Evolutionary conservation across 768 basidiomycete genomes (phyloP), one percentile per base, ranked within the genome.

Genomic region (Punctularia strigosozonata): DNA sequence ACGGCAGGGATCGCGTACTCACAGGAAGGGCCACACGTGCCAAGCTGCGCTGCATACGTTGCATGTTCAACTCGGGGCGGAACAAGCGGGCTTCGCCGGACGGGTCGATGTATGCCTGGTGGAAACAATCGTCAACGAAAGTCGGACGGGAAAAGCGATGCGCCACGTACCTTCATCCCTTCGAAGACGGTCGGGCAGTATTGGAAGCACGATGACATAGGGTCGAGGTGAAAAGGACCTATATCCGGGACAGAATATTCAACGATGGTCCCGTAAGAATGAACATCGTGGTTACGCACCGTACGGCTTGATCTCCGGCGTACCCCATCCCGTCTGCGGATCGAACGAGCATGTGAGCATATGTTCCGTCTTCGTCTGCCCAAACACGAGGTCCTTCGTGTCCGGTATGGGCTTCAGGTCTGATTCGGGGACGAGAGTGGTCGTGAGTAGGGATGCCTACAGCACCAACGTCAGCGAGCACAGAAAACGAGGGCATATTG

Each of bases 41-140:
- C 0, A 73, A 73, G 17, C 81, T 85, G 24, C 68, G 64, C 32
- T 69, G 64, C 58, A 97, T 69, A 20, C 91, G 80, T 20, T 69
- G 71, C 86, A 92, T 89, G 57, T 94, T 94, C 56, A 71, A 60
- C 22, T 85, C 68, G 0, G 90, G 89, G 23, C 90, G 66, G 66
- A 95, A 95, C 25, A 94, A 59, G 5, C 82, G 67, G 1, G 77
- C 68, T 37, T 73, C 70, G 1, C 87, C 88, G 42, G 84, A 68
- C n/a, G 75, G 70, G 7, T 74, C 78, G 1, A 73, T 42, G 55
- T 82, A 84, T 1, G 85, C 83, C 76, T 83, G 26, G 14, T 13
- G 3, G 2, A 17, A 37, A 24, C 20, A 4, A 17, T 40, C 2
- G 19, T 14, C 8, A 40, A n/a, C 15, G 22, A 38, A 18, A 14